A percentile compares a stretch with the other conserved stretches of the same genome.
Evolutionary conservation across 1,284 basidiomycete species (phyloP).

Genomic region (Clitocybe nebularis): DNA sequence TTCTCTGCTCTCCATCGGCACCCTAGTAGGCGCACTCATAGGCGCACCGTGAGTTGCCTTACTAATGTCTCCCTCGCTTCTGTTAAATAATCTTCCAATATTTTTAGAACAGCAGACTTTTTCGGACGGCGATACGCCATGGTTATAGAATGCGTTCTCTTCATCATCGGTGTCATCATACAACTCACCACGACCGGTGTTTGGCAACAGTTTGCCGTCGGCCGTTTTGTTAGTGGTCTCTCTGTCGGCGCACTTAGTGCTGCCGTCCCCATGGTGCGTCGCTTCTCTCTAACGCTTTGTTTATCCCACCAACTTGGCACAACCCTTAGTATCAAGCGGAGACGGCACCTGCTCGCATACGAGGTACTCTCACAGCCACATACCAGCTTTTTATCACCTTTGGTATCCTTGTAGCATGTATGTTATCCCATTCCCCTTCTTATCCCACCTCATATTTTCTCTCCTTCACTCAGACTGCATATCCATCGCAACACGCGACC

Average conservation of each 20-base stretch:
- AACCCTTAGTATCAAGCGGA: constrained; percentile 63
- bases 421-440: constrained; percentile 17
- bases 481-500: constrained; percentile 50
- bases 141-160: constrained; percentile 62
- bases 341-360: constrained; percentile 72
- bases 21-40: constrained; percentile 53
- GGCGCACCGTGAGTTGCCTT: constrained; percentile 52
- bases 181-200: constrained; percentile 45
- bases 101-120: constrained; percentile 53
- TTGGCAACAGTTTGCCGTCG: constrained; percentile 69
- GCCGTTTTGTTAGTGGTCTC: constrained; percentile 64
- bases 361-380: constrained; percentile 68
- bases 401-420: constrained; percentile 74
- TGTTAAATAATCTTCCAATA: constrained; percentile 4
- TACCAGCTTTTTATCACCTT: constrained; percentile 77
- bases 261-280: constrained; percentile 63
- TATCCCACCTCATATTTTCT: constrained; percentile 1
- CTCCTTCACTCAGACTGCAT: constrained; percentile 60
- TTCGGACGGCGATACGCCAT: constrained; percentile 73
- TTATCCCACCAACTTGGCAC: too few species aligned
- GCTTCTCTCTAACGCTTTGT: too few species aligned
- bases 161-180: constrained; percentile 69
- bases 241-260: constrained; percentile 72
- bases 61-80: too few species aligned
- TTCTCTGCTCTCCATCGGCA: constrained; percentile 63